Evolutionary conservation across 106 monocot species (phyloP).

Genomic region (Amphibolis antarctica): DNA sequence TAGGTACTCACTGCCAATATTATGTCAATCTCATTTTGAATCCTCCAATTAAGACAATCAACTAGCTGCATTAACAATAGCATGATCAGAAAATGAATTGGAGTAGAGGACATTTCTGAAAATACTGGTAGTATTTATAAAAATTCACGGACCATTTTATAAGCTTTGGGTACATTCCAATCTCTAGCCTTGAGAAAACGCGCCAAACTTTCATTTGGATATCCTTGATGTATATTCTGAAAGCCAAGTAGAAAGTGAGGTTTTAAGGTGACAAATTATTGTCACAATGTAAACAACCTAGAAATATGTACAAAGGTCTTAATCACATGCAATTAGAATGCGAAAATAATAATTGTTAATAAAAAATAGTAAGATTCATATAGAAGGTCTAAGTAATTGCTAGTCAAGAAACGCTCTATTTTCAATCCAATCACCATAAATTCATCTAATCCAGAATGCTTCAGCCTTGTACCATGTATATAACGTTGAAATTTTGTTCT

Average conservation of each 20-base stretch:
- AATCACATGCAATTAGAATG: too few relatives aligned
- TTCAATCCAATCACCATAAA: too few relatives aligned
- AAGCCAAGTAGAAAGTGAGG: not conserved
- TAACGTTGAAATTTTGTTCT: too few relatives aligned
- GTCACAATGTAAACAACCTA: too few relatives aligned
- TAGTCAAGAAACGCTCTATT: too few relatives aligned
- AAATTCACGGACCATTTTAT: constrained; percentile 44
- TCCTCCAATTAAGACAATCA: constrained; percentile 79
- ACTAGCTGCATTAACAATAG: constrained; percentile 37
- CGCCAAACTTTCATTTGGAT: constrained; percentile 44
- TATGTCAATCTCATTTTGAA: constrained; percentile 58
- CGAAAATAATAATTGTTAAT: too few relatives aligned
- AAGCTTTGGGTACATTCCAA: constrained; percentile 68
- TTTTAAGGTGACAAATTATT: not conserved
- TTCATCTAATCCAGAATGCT: too few relatives aligned
- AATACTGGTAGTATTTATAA: too few relatives aligned
- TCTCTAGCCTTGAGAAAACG: constrained; percentile 90
- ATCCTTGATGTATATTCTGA: constrained; percentile 78
- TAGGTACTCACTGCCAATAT: constrained; percentile 46
- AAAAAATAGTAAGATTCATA: too few relatives aligned
- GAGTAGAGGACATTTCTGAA: not conserved
- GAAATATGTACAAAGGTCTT: too few relatives aligned
- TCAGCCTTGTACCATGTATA: too few relatives aligned
- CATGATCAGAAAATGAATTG: not conserved
- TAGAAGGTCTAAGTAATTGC: too few relatives aligned